Evolutionary conservation across 208 protist genomes (phyloP).

Genomic region (Phytomonas sp.): DNA sequence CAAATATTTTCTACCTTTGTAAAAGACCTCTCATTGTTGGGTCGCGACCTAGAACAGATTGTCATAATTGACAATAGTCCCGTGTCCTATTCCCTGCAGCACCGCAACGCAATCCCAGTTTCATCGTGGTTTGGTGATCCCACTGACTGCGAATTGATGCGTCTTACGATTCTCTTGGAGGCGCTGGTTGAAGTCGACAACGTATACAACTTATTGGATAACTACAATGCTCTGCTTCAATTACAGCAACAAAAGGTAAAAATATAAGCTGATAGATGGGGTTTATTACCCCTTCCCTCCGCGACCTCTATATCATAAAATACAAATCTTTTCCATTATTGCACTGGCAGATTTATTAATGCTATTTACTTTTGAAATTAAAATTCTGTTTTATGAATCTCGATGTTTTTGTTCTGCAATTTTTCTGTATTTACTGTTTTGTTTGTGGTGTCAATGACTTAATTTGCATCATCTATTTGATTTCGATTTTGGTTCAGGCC

Average conservation of each 20-base stretch:
- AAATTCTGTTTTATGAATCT: slow-evolving; percentile 8
- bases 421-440: slow-evolving; percentile 7
- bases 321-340: background rate
- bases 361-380: slow-evolving; percentile 1
- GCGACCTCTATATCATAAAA: background rate
- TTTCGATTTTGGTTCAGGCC: background rate
- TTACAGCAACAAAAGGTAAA: slow-evolving; percentile 36
- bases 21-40: slow-evolving; percentile 84
- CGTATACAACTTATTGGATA: slow-evolving; percentile 77
- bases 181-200: slow-evolving; percentile 49
- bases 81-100: slow-evolving; percentile 87
- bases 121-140: slow-evolving; percentile 85
- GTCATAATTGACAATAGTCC: slow-evolving; percentile 87
- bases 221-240: slow-evolving; percentile 75
- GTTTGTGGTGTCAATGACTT: slow-evolving; percentile 4
- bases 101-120: slow-evolving; percentile 85
- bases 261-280: background rate
- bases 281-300: background rate
- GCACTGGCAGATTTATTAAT: slow-evolving; percentile 4
- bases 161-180: slow-evolving; percentile 69
- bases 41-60: slow-evolving; percentile 40
- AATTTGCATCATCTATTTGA: slow-evolving; percentile 9
- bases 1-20: slow-evolving; percentile 72
- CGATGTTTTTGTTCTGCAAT: slow-evolving; percentile 9
- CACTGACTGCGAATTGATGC: slow-evolving; percentile 51